Conservation (phyloP, 768 basidiomycete genomes). For the Pholiota conissans region DNA sequence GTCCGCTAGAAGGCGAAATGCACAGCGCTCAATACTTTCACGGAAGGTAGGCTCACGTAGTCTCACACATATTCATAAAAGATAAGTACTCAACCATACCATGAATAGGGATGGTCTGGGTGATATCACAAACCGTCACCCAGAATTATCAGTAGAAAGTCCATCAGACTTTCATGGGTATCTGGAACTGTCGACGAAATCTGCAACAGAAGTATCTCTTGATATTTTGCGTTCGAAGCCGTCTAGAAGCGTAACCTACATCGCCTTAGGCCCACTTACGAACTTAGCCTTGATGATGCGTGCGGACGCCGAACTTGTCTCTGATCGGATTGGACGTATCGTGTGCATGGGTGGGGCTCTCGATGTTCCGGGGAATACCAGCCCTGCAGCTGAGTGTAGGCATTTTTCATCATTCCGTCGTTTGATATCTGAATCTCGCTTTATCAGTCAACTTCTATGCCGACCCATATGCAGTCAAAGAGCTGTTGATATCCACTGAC, state of each 20-base stretch:
- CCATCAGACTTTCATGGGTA: conserved; percentile 34
- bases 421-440: conserved; percentile 1
- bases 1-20: conserved; percentile 68
- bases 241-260: conserved; percentile 61
- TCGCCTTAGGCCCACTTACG: conserved; percentile 77
- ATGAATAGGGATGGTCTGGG: conserved; percentile 77
- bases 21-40: conserved; percentile 87
- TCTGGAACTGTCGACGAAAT: conserved; percentile 43
- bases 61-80: no score
- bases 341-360: conserved; percentile 93
- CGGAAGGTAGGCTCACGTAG: conserved; percentile 68
- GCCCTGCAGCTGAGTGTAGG: conserved; percentile 82
- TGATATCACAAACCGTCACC: conserved; percentile 59
- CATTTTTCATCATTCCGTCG: conserved; percentile 2
- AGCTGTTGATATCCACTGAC: conserved; percentile 50
- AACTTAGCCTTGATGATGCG: conserved; percentile 72
- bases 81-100: no score
- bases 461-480: conserved; percentile 81
- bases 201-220: conserved; percentile 55
- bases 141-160: conserved; percentile 51
- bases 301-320: conserved; percentile 50
- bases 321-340: conserved; percentile 65
- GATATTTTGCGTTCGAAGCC: conserved; percentile 54
- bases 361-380: conserved; percentile 88
- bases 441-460: conserved; percentile 79